A percentile compares a stretch with the other conserved stretches of the same genome.
These are phyloP conservation scores for Vararia minispora DNA, from an alignment of 768 basidiomycete species.

Conservation along the genomic window DNA sequence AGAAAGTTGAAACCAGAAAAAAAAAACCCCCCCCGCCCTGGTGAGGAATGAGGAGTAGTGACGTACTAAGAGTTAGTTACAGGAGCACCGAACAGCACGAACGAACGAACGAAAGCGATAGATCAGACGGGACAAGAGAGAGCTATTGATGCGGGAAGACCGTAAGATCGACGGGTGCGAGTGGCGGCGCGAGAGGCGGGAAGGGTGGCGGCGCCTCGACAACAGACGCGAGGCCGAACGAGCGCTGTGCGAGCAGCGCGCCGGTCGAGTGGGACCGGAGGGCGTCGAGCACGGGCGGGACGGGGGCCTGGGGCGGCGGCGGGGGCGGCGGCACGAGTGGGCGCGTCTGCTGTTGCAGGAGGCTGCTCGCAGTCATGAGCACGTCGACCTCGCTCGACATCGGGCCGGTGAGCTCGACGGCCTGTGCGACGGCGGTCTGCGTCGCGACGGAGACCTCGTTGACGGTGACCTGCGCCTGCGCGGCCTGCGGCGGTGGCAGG, in stretches of 20 bases:
- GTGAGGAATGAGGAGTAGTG: not conserved
- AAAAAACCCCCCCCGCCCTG: slow-evolving; percentile 5
- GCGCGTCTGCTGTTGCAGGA: slow-evolving; percentile 34
- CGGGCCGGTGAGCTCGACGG: slow-evolving; percentile 66
- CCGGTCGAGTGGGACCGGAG: slow-evolving; percentile 26
- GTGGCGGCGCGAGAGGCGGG: not conserved
- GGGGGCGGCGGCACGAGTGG: slow-evolving; percentile 19
- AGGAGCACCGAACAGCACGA: not conserved
- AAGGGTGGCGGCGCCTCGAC: slow-evolving; percentile 5
- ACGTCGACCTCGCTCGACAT: slow-evolving; percentile 73
- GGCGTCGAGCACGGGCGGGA: slow-evolving; percentile 20
- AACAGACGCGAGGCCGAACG: slow-evolving; percentile 9
- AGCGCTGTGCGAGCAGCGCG: slow-evolving; percentile 17
- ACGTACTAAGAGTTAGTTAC: no score
- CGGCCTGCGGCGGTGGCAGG: slow-evolving; percentile 21
- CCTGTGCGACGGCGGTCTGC: slow-evolving; percentile 72
- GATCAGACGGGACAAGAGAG: slow-evolving; percentile 3
- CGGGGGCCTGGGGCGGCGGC: slow-evolving; percentile 17
- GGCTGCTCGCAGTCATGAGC: slow-evolving; percentile 54
- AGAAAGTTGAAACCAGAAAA: slow-evolving; percentile 3
- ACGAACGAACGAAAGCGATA: slow-evolving; percentile 5
- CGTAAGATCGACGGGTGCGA: slow-evolving; percentile 6
- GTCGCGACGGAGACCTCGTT: slow-evolving; percentile 51
- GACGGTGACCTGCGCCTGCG: slow-evolving; percentile 35
- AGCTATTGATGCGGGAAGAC: slow-evolving; percentile 12